phyloP scores from a whole-genome alignment of 2,329 filamentous ascomycete genomes.

The Elsinoe arachidis region DNA sequence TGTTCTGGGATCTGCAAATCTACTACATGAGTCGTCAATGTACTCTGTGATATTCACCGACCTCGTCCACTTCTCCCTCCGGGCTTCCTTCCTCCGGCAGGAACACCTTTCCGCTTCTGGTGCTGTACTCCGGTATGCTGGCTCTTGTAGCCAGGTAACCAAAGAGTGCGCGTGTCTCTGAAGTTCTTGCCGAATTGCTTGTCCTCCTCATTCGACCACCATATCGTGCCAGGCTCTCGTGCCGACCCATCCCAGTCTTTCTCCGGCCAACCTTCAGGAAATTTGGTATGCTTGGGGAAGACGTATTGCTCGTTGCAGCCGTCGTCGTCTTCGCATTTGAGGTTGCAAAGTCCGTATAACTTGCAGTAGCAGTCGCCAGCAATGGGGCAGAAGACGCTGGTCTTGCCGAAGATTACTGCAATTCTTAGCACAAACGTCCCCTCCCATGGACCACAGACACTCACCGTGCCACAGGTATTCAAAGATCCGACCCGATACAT shows the following conservation, averaged over 20 bases:
- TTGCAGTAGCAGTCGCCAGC: constrained; percentile 58
- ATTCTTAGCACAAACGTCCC: background rate
- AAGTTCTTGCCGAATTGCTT: background rate
- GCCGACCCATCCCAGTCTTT: constrained; percentile 44
- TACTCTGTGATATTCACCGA: background rate
- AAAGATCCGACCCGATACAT: constrained; percentile 49
- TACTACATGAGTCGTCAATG: background rate
- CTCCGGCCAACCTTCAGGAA: constrained; percentile 55
- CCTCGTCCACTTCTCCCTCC: background rate
- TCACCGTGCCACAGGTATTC: constrained; percentile 55
- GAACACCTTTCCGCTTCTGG: constrained; percentile 3
- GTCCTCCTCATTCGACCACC: no score
- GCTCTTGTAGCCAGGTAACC: background rate
- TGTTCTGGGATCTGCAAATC: no score
- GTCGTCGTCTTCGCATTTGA: constrained; percentile 33
- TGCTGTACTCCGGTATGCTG: background rate
- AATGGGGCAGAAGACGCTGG: constrained; percentile 49
- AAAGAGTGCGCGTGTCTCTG: background rate
- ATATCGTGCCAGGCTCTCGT: background rate
- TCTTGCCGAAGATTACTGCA: constrained; percentile 14
- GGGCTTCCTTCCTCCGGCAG: background rate
- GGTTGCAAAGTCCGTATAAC: constrained; percentile 53
- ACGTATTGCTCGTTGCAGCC: constrained; percentile 49
- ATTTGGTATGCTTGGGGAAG: constrained; percentile 48
- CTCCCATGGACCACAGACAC: background rate